Evolutionary conservation across 371 early-diverging fungal genomes (phyloP).

Genomic region (Capillidium heterosporum): DNA sequence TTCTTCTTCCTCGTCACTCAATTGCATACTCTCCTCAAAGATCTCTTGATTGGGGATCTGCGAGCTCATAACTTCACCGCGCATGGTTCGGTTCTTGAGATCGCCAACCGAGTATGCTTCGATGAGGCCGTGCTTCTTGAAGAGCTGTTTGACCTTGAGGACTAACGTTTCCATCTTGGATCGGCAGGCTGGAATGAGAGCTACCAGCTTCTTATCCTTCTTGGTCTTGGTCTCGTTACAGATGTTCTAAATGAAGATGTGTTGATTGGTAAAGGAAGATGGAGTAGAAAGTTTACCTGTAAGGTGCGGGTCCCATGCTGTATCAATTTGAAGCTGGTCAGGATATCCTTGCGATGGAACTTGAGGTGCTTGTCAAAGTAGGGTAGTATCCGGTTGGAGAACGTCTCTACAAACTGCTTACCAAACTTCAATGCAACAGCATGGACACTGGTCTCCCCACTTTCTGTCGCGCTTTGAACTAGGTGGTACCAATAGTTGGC

Average conservation of each 20-base stretch:
- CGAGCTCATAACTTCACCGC: no score
- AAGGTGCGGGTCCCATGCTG: conserved; percentile 16
- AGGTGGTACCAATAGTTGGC: conserved; percentile 29
- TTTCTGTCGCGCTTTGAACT: not conserved
- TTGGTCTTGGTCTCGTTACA: conserved; percentile 62
- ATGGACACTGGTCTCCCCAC: conserved; percentile 15
- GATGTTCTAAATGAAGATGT: conserved; percentile 23
- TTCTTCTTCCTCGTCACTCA: no score
- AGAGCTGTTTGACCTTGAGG: conserved; percentile 52
- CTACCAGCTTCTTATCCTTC: conserved; percentile 33
- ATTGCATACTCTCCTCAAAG: no score
- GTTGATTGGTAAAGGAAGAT: not conserved
- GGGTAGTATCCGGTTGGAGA: conserved; percentile 39
- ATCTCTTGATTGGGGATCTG: no score
- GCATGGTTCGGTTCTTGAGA: not conserved
- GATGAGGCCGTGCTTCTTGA: conserved; percentile 41
- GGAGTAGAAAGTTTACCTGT: conserved; percentile 10
- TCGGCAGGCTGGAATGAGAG: conserved; percentile 48
- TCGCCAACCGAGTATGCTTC: conserved; percentile 40
- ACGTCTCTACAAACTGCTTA: conserved; percentile 36
- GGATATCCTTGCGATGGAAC: conserved; percentile 23
- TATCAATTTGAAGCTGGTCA: conserved; percentile 18
- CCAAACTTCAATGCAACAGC: conserved; percentile 32
- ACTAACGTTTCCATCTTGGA: conserved; percentile 53
- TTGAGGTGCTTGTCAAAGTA: conserved; percentile 40